Base-by-base conservation (phyloP, 2,329 filamentous ascomycete genomes). In the Colletotrichum sp. region DNA sequence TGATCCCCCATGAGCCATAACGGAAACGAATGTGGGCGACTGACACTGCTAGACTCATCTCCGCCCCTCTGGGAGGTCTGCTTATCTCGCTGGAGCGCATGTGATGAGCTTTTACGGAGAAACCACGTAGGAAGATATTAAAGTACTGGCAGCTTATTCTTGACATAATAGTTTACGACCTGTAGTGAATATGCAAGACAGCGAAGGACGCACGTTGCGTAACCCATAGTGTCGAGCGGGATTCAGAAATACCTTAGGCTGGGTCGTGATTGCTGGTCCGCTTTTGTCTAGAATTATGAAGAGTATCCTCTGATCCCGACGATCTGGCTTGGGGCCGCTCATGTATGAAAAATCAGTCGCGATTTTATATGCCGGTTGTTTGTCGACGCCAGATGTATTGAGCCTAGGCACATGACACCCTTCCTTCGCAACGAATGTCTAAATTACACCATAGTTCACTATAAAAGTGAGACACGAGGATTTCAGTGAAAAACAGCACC, bases 401-500 rank as follows among this genome's bases (percentile, higher is more conserved):
- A 43, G 38, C 8, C 18, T 11, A 0, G 5, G 18, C 38, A n/a
- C n/a, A 6, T 12, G 0, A 0, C 3, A 43, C 9, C 18, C 1
- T n/a, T 9, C 9, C 18, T n/a, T 12, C 38, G 18, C 1, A 47
- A 11, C 9, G 1, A n/a, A 47, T 47, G 38, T n/a, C 5, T n/a
- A 11, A 12, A 43, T 2, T 5, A 9, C 8, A 9, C 16, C 5
- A 38, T 9, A n/a, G 8, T n/a, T n/a, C 11, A 47, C 18, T 1
- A 12, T n/a, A n/a, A 3, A 47, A 47, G 3, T 47, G 18, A n/a
- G 18, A 47, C 18, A 11, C 38, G 9, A n/a, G 38, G 18, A n/a
- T n/a, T 5, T n/a, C 38, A 43, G 36, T 43, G 38, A 5, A 18
- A 43, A 43, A 11, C 9, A n/a, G 6, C 38, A 43, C 38, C 3